These are phyloP conservation scores for Nissolia schottii DNA, from an alignment of 306 rosid species.

Conservation along the genomic window DNA sequence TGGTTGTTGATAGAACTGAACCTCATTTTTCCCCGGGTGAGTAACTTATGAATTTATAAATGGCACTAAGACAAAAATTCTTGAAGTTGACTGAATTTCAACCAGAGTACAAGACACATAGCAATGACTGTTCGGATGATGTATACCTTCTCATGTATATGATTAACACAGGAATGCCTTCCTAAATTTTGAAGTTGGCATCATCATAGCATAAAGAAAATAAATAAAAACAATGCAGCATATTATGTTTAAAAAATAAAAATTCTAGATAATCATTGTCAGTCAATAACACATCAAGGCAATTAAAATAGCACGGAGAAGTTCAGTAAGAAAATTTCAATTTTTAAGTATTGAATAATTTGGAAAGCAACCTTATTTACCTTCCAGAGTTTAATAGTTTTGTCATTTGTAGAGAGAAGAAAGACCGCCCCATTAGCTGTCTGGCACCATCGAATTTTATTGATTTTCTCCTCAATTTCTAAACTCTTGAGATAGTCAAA, in stretches of 20 bases:
- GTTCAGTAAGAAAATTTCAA: background rate
- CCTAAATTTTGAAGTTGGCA: background rate
- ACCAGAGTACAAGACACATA: background rate
- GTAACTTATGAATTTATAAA: background rate
- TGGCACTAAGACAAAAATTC: background rate
- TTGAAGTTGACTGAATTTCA: background rate
- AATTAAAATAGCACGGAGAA: background rate
- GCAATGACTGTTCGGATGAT: background rate
- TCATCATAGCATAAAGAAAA: background rate
- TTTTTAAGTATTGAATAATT: background rate
- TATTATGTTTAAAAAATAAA: background rate
- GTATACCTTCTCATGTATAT: background rate
- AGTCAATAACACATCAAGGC: background rate
- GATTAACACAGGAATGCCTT: background rate
- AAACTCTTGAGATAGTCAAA: conserved; percentile 75
- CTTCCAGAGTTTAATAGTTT: conserved; percentile 79
- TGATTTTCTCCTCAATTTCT: conserved; percentile 78
- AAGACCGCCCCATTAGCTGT: conserved; percentile 62
- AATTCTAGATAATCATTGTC: background rate
- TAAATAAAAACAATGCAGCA: background rate
- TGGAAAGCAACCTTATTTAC: conserved; percentile 28
- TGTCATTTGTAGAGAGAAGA: conserved; percentile 68
- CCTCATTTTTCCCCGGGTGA: background rate
- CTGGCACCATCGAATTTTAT: conserved; percentile 73
- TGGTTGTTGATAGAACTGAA: background rate